Evolutionary conservation across 2,329 filamentous ascomycete species (phyloP).

Genomic region (Fusarium solani-melongenae): DNA sequence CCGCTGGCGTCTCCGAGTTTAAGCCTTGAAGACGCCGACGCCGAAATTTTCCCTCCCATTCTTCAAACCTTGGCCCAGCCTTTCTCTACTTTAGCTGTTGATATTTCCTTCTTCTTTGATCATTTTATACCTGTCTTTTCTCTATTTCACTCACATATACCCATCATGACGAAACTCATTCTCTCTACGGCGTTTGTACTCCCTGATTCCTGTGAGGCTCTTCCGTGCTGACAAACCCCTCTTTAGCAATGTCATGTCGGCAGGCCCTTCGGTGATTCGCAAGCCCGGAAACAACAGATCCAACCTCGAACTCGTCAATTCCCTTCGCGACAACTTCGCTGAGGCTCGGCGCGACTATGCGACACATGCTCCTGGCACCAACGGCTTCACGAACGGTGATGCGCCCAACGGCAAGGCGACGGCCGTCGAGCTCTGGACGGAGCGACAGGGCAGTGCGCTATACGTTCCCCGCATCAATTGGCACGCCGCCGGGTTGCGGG

Average conservation of each 20-base stretch:
- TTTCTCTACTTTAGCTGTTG: slow-evolving; percentile 9
- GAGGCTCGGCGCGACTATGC: slow-evolving; percentile 75
- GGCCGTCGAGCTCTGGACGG: slow-evolving; percentile 72
- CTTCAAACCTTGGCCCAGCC: slow-evolving; percentile 11
- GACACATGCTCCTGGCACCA: slow-evolving; percentile 41
- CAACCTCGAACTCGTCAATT: slow-evolving; percentile 91
- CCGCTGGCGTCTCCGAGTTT: slow-evolving; percentile 39
- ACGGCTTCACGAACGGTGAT: slow-evolving; percentile 49
- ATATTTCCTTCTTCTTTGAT: slow-evolving; percentile 5
- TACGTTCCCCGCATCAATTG: slow-evolving; percentile 85
- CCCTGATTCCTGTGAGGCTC: slow-evolving; percentile 15
- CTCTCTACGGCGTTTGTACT: slow-evolving; percentile 83
- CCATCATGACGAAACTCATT: slow-evolving; percentile 78
- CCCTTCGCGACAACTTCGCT: slow-evolving; percentile 84
- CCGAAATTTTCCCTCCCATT: slow-evolving; percentile 35
- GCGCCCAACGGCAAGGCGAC: slow-evolving; percentile 34
- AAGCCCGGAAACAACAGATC: slow-evolving; percentile 80
- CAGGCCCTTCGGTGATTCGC: slow-evolving; percentile 84
- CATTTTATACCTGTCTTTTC: background rate
- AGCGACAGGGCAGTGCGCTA: slow-evolving; percentile 67
- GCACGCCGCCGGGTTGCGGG: slow-evolving; percentile 75
- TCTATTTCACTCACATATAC: background rate
- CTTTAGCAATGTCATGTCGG: slow-evolving; percentile 82
- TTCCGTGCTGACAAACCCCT: slow-evolving; percentile 38
- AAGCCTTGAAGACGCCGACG: slow-evolving; percentile 35